Evolutionary conservation across 495 filamentous ascomycete genomes (phyloP).

Genomic region (Penicillium subrubescens): DNA sequence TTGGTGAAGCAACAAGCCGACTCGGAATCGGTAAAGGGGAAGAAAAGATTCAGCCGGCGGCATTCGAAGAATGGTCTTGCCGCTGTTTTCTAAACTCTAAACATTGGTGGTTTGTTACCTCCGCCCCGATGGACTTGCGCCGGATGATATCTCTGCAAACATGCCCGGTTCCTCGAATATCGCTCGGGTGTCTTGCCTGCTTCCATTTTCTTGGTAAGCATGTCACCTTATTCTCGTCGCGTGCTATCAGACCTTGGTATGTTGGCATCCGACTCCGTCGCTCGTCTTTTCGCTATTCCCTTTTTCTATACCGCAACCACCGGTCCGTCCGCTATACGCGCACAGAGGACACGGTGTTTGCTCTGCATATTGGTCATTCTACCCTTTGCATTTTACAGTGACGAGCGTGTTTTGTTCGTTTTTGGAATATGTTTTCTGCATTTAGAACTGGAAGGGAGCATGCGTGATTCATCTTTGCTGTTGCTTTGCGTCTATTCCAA

Average conservation of each 20-base stretch:
- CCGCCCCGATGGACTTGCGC: not conserved
- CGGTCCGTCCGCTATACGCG: not conserved
- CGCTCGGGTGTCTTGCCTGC: not conserved
- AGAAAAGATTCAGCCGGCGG: slow-evolving; percentile 84
- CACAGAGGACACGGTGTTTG: slow-evolving; percentile 20
- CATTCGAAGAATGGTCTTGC: slow-evolving; percentile 89
- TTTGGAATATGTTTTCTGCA: slow-evolving; percentile 38
- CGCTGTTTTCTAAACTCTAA: slow-evolving; percentile 64
- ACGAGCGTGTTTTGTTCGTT: slow-evolving; percentile 41
- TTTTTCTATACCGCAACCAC: not conserved
- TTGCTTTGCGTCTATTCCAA: slow-evolving; percentile 19
- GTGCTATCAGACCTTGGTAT: not conserved
- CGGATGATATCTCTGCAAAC: not conserved
- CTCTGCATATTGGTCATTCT: slow-evolving; percentile 27
- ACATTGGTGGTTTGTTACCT: too few species aligned
- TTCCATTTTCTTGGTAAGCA: not conserved
- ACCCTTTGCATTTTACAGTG: slow-evolving; percentile 44
- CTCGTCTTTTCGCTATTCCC: not conserved
- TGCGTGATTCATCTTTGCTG: slow-evolving; percentile 33
- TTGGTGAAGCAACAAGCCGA: slow-evolving; percentile 53
- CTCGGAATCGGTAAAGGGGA: slow-evolving; percentile 59
- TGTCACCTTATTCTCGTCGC: not conserved
- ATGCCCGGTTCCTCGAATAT: not conserved
- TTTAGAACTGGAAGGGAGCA: slow-evolving; percentile 46
- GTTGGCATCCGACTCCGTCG: not conserved